Conservation (phyloP, 2,329 filamentous ascomycete genomes). For the Moelleriella libera region DNA sequence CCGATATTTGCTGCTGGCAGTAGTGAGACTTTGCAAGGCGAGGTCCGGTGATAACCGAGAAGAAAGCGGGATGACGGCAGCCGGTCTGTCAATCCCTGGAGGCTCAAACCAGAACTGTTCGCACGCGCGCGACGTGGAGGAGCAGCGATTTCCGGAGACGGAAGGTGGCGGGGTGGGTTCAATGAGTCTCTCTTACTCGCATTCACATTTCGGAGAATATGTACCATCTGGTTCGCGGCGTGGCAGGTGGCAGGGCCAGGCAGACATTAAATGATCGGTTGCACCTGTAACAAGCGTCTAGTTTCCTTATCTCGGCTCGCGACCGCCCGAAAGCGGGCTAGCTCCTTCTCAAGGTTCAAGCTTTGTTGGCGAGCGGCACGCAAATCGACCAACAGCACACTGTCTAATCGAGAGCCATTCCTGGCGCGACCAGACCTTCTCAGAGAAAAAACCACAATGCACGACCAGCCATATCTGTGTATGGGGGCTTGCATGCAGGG, state of each 20-base stretch:
- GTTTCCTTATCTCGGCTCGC: neutral
- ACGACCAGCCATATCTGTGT: neutral
- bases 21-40: neutral
- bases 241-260: neutral
- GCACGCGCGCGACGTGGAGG: slow-evolving; percentile 1
- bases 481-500: neutral
- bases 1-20: neutral
- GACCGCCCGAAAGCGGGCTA: neutral
- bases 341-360: neutral
- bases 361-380: neutral
- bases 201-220: neutral
- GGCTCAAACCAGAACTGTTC: neutral
- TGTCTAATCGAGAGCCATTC: neutral
- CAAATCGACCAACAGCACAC: neutral
- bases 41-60: neutral
- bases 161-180: slow-evolving; percentile 6
- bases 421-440: too few species aligned
- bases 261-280: neutral
- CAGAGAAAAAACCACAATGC: too few species aligned
- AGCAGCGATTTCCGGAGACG: slow-evolving; percentile 6
- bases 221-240: neutral
- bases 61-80: neutral
- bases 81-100: neutral
- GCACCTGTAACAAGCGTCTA: neutral
- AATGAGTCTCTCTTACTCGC: neutral